Conservation (phyloP, 2,329 filamentous ascomycete species). For the Macrophomina tecta region DNA sequence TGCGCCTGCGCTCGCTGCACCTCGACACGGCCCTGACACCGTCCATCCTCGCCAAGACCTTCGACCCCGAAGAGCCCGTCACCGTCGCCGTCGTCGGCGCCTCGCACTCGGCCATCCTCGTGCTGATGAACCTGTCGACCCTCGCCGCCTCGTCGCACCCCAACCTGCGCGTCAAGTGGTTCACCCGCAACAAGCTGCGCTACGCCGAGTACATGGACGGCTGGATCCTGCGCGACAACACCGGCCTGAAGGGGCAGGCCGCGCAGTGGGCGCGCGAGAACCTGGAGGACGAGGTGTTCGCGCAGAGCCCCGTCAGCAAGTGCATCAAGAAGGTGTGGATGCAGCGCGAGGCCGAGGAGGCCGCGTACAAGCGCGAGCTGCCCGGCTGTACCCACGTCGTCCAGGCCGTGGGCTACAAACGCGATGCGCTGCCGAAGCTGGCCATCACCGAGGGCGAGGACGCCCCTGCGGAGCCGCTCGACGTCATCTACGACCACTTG, state of each 20-base stretch:
- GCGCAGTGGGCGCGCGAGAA: slow-evolving; percentile 65
- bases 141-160: slow-evolving; percentile 60
- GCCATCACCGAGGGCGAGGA: slow-evolving; percentile 40
- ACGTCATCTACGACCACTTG: slow-evolving; percentile 39
- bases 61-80: slow-evolving; percentile 44
- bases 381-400: slow-evolving; percentile 59
- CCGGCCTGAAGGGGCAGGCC: slow-evolving; percentile 67
- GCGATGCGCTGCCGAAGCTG: slow-evolving; percentile 58
- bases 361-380: slow-evolving; percentile 54
- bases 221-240: slow-evolving; percentile 70
- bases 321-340: slow-evolving; percentile 45
- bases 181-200: slow-evolving; percentile 63
- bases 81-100: slow-evolving; percentile 66
- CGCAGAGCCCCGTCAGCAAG: slow-evolving; percentile 36
- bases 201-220: slow-evolving; percentile 68
- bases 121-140: slow-evolving; percentile 65
- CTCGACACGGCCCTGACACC: slow-evolving; percentile 65
- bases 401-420: slow-evolving; percentile 65
- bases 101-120: slow-evolving; percentile 68
- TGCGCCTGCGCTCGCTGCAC: slow-evolving; percentile 52
- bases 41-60: slow-evolving; percentile 50
- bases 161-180: slow-evolving; percentile 64
- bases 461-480: slow-evolving; percentile 36
- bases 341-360: slow-evolving; percentile 55
- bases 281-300: slow-evolving; percentile 57